Conservation (phyloP, 441 rosid species). For the Arabidopsis hybrid region DNA sequence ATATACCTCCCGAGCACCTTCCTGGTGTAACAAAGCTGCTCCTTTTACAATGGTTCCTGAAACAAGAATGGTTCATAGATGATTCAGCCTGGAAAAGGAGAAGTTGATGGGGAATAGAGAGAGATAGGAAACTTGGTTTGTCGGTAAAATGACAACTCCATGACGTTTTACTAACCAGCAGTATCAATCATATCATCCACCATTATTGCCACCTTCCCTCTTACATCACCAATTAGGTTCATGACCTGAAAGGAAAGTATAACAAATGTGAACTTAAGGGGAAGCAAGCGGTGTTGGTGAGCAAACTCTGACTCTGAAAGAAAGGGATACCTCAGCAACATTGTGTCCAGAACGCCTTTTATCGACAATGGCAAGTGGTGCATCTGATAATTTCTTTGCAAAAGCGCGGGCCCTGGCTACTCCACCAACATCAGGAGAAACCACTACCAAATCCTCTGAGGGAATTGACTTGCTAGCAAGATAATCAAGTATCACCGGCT, state of each 20-base stretch:
- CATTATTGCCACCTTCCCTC: conserved; percentile 91
- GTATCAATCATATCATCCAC: conserved; percentile 98
- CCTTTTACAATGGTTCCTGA: conserved; percentile 88
- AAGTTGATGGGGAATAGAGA: background rate
- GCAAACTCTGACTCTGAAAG: conserved; percentile 15
- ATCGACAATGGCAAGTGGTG: conserved; percentile 77
- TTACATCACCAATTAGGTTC: conserved; percentile 90
- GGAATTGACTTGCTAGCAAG: conserved; percentile 76
- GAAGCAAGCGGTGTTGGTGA: conserved; percentile 13
- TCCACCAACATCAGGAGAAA: conserved; percentile 82
- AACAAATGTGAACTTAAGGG: conserved; percentile 9
- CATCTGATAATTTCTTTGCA: conserved; percentile 76
- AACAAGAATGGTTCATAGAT: conserved; percentile 10
- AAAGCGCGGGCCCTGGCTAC: conserved; percentile 84
- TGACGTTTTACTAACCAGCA: conserved; percentile 63
- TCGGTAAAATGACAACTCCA: conserved; percentile 16
- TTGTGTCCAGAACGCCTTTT: conserved; percentile 79
- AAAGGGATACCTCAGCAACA: conserved; percentile 69
- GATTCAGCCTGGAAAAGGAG: background rate
- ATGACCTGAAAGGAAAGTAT: conserved; percentile 60
- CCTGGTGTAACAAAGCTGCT: conserved; percentile 86
- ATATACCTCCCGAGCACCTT: conserved; percentile 89
- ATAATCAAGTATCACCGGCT: conserved; percentile 86
- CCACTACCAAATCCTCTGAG: conserved; percentile 74
- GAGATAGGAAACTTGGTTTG: background rate